Percentiles rank a stretch among this genome's conserved stretches.
These are phyloP conservation scores for Salisapilia sapeloensis DNA, from an alignment of 352 stramenopile genomes.

Conservation along the genomic window DNA sequence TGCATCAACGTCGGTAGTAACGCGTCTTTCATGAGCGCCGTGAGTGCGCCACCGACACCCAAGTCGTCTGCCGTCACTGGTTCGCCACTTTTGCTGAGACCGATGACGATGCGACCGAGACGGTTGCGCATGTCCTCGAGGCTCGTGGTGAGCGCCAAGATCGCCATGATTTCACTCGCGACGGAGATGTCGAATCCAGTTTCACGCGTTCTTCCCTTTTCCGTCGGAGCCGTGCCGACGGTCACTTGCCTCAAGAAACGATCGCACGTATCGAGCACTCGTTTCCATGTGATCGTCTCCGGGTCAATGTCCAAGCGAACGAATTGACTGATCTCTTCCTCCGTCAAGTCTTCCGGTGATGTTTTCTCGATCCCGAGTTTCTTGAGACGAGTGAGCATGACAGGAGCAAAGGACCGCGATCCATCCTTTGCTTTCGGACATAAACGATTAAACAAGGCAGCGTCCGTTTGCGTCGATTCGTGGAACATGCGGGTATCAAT, in stretches of 20 bases:
- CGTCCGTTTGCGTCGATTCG: constrained; percentile 77
- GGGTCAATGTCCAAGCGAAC: constrained; percentile 92
- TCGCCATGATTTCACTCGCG: constrained; percentile 97
- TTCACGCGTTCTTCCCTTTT: constrained; percentile 74
- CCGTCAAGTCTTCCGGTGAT: constrained; percentile 85
- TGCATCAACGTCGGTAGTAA: constrained; percentile 97
- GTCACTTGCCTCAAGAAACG: constrained; percentile 87
- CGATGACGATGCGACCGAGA: constrained; percentile 91
- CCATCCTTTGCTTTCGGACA: constrained; percentile 76
- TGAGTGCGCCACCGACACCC: constrained; percentile 89
- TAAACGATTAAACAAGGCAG: constrained; percentile 71
- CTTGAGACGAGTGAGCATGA: constrained; percentile 88
- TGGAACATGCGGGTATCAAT: constrained; percentile 98
- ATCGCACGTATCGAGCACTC: constrained; percentile 96
- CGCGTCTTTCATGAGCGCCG: constrained; percentile 97
- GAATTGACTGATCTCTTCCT: constrained; percentile 88
- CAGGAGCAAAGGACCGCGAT: constrained; percentile 64
- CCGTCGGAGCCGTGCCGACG: constrained; percentile 78
- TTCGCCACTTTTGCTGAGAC: constrained; percentile 52
- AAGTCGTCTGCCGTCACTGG: constrained; percentile 95
- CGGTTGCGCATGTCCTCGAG: constrained; percentile 89
- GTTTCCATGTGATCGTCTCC: constrained; percentile 83
- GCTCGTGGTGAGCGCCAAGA: constrained; percentile 90
- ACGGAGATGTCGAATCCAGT: constrained; percentile 84
- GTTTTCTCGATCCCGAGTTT: constrained; percentile 92